Conservation (phyloP, 1,284 basidiomycete species). For the Phylloporus sp. region DNA sequence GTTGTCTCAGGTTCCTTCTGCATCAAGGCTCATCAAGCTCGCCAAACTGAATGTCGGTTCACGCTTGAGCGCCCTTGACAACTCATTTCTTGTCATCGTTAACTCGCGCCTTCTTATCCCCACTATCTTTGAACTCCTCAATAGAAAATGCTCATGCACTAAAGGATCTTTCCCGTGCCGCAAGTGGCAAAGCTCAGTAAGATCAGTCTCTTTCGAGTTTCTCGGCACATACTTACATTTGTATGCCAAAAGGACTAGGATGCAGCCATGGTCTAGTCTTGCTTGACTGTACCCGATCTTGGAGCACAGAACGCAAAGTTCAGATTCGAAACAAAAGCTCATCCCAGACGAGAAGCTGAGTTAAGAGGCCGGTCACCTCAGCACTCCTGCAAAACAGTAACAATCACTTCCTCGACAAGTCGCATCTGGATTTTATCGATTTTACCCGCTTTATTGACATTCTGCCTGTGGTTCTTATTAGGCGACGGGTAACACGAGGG, state of each 20-base stretch:
- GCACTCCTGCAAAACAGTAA: constrained; percentile 22
- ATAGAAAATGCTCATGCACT: constrained; percentile 50
- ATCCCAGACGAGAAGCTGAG: constrained; percentile 43
- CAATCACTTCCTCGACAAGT: not conserved
- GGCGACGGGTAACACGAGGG: constrained; percentile 15
- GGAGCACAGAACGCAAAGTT: constrained; percentile 52
- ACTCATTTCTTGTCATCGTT: constrained; percentile 64
- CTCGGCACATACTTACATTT: constrained; percentile 62
- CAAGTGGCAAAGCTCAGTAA: constrained; percentile 63
- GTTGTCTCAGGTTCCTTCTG: too few species aligned
- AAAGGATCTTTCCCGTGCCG: constrained; percentile 58
- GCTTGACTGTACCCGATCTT: constrained; percentile 52
- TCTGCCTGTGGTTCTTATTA: not conserved
- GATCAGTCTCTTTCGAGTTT: constrained; percentile 67
- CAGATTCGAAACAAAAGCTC: constrained; percentile 43
- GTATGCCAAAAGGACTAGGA: constrained; percentile 35
- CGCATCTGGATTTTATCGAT: not conserved
- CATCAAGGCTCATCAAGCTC: constrained; percentile 62
- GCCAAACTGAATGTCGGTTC: constrained; percentile 24
- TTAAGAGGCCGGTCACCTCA: constrained; percentile 41
- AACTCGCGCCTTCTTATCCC: constrained; percentile 69
- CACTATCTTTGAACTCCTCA: constrained; percentile 55
- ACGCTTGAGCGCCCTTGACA: constrained; percentile 19
- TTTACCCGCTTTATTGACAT: not conserved
- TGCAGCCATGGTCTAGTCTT: constrained; percentile 55